These are phyloP conservation scores for Suillus sp. DNA, from an alignment of 768 basidiomycete genomes.

Conservation along the genomic window DNA sequence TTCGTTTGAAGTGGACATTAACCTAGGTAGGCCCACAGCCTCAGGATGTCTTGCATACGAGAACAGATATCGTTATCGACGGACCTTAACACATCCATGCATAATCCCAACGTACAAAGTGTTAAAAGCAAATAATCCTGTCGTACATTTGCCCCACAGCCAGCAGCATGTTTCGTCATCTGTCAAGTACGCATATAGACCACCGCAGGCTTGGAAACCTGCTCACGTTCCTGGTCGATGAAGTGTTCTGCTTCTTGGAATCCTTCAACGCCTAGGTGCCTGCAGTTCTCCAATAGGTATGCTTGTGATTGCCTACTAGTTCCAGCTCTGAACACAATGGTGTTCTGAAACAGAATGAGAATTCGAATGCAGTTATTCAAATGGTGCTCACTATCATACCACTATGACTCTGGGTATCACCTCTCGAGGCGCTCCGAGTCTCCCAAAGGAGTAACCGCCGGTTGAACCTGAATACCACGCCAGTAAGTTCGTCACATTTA, in stretches of 20 bases:
- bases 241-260: not conserved
- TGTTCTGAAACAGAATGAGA: conserved; percentile 1
- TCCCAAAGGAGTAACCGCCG: not conserved
- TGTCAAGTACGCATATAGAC: not conserved
- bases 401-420: too few relatives aligned
- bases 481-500: not conserved
- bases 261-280: not conserved
- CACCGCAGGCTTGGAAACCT: not conserved
- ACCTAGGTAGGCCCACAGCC: not conserved
- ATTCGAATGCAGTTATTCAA: not conserved
- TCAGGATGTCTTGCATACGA: not conserved
- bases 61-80: not conserved
- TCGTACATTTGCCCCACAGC: not conserved
- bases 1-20: not conserved
- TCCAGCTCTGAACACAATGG: not conserved
- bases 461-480: not conserved
- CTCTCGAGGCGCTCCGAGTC: not conserved
- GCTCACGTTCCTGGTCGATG: not conserved
- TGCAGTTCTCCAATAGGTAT: not conserved
- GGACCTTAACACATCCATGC: not conserved
- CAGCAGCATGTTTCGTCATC: not conserved
- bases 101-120: not conserved
- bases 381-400: not conserved
- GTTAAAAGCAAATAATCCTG: not conserved
- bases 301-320: not conserved